Percentiles rank a stretch among this genome's conserved stretches.
Conservation (phyloP, 176 grass and related monocot species). For the Leersia perrieri region DNA sequence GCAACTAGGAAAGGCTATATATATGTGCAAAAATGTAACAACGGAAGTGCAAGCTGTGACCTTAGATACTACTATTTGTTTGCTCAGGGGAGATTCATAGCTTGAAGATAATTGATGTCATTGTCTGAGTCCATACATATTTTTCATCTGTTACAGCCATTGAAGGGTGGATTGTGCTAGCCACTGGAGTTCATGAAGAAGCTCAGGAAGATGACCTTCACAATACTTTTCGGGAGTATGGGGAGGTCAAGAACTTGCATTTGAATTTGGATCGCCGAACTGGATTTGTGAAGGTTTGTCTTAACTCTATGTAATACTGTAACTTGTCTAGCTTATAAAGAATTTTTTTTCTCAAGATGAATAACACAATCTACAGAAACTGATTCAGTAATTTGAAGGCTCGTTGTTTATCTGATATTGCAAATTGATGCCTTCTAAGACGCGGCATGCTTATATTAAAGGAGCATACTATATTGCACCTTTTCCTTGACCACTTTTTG, state of each 20-base stretch:
- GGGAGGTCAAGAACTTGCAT: conserved; percentile 89
- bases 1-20: neutral
- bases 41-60: neutral
- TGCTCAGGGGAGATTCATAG: neutral
- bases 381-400: neutral
- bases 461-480: neutral
- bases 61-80: neutral
- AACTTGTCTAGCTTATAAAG: neutral
- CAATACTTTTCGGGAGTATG: conserved; percentile 67
- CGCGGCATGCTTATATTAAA: neutral
- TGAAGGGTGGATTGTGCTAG: conserved; percentile 87
- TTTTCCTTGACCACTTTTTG: neutral
- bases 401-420: neutral
- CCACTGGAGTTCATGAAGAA: conserved; percentile 84
- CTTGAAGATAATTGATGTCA: neutral
- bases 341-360: too few species aligned
- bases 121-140: neutral
- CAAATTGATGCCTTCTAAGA: neutral
- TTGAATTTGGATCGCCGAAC: conserved; percentile 84
- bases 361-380: neutral
- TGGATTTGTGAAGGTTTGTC: conserved; percentile 85
- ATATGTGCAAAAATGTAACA: neutral
- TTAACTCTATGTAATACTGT: neutral
- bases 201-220: conserved; percentile 85
- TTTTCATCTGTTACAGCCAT: conserved; percentile 52